phyloP scores from a whole-genome alignment of 2,329 filamentous ascomycete genomes.

The Trichoderma pleuroti region DNA sequence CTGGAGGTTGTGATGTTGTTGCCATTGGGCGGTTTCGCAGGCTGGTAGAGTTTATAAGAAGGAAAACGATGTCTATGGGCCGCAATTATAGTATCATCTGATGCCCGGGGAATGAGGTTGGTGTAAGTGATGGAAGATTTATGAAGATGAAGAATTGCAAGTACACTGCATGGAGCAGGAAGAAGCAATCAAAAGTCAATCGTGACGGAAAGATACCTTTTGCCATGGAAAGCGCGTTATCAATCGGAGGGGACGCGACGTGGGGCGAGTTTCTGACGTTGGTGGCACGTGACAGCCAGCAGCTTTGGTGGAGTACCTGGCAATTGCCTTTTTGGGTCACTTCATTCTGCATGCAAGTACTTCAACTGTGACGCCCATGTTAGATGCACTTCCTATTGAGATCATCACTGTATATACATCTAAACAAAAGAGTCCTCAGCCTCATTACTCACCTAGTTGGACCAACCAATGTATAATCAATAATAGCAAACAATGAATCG shows the following conservation, averaged over 20 bases:
- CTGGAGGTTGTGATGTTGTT: background rate
- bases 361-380: background rate
- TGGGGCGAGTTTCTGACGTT: constrained; percentile 9
- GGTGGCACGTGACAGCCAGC: background rate
- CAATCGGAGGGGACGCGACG: constrained; percentile 18
- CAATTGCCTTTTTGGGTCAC: background rate
- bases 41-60: background rate
- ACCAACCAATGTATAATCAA: background rate
- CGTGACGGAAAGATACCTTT: background rate
- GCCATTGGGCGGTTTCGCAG: background rate
- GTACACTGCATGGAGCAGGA: background rate
- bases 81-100: background rate
- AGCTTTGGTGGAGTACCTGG: background rate
- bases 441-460: background rate
- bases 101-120: background rate
- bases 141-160: background rate
- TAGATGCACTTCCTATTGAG: background rate
- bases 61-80: background rate
- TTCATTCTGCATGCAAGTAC: background rate
- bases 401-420: background rate
- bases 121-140: background rate
- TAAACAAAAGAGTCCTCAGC: background rate
- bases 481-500: background rate
- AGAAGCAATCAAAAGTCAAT: background rate
- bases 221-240: background rate